Percentiles rank a stretch among this genome's conserved stretches.
phyloP scores from a whole-genome alignment of 352 stramenopile genomes.

The Elongisporangium undulatum region DNA sequence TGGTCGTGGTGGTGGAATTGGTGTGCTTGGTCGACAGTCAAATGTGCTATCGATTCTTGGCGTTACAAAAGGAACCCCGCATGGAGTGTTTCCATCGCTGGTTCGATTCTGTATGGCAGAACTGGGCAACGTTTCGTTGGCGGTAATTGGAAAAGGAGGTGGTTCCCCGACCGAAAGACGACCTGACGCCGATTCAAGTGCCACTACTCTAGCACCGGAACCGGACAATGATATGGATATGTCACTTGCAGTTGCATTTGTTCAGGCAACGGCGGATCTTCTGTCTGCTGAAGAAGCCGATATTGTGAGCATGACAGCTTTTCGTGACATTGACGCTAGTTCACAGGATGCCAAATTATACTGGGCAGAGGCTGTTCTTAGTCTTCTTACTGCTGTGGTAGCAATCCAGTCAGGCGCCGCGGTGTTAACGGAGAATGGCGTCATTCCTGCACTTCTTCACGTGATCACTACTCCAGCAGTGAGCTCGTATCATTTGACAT shows the following conservation, averaged over 20 bases:
- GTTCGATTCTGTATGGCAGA: slow-evolving; percentile 78
- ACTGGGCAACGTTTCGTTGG: slow-evolving; percentile 31
- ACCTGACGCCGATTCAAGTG: slow-evolving; percentile 5
- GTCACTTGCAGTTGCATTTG: slow-evolving; percentile 82
- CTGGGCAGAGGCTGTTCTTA: slow-evolving; percentile 80
- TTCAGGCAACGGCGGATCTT: slow-evolving; percentile 79
- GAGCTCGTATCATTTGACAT: slow-evolving; percentile 54
- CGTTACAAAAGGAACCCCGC: slow-evolving; percentile 70
- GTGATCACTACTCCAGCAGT: slow-evolving; percentile 57
- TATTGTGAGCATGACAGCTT: slow-evolving; percentile 40
- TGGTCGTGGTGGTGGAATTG: slow-evolving; percentile 55
- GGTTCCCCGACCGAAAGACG: background rate
- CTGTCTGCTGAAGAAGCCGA: slow-evolving; percentile 62
- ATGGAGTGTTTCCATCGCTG: slow-evolving; percentile 78
- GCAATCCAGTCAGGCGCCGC: slow-evolving; percentile 69
- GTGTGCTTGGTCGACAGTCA: slow-evolving; percentile 71
- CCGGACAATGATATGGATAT: slow-evolving; percentile 86
- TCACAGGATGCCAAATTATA: slow-evolving; percentile 47
- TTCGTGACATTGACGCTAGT: slow-evolving; percentile 41
- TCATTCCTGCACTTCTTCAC: slow-evolving; percentile 76
- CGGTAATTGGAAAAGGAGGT: slow-evolving; percentile 6
- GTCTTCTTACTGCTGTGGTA: slow-evolving; percentile 67
- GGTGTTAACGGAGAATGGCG: slow-evolving; percentile 80
- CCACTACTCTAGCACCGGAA: slow-evolving; percentile 14
- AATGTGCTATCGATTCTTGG: slow-evolving; percentile 74